These are phyloP conservation scores for Triangularia setosa DNA, from an alignment of 2,329 filamentous ascomycete genomes.

Conservation along the genomic window DNA sequence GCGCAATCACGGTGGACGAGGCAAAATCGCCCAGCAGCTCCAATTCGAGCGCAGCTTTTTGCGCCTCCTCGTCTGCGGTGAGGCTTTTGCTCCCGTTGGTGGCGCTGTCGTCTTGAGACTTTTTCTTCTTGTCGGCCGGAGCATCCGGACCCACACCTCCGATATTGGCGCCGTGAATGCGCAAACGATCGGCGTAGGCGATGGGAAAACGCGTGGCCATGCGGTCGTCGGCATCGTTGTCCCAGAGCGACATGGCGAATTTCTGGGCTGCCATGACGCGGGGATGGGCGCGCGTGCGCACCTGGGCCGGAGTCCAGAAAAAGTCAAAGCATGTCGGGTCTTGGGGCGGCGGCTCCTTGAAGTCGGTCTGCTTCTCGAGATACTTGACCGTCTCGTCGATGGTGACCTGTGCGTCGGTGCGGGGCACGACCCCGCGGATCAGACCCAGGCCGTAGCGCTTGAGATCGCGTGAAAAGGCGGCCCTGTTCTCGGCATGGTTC, in stretches of 20 bases:
- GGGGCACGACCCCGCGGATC: constrained; percentile 60
- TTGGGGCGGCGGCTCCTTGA: constrained; percentile 54
- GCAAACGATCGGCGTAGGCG: constrained; percentile 65
- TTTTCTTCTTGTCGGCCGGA: constrained; percentile 27
- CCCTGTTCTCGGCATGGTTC: constrained; percentile 43
- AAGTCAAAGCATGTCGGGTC: constrained; percentile 69
- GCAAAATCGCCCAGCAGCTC: constrained; percentile 28
- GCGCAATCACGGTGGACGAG: constrained; percentile 55
- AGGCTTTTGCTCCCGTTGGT: constrained; percentile 6
- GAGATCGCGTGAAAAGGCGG: constrained; percentile 54
- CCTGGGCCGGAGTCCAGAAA: constrained; percentile 69
- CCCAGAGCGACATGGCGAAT: constrained; percentile 66
- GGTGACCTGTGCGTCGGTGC: constrained; percentile 51
- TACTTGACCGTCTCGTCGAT: constrained; percentile 60
- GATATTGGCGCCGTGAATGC: constrained; percentile 55
- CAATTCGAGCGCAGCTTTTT: constrained; percentile 36
- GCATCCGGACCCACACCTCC: constrained; percentile 28
- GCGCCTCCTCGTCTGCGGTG: constrained; percentile 35
- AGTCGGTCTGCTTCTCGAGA: constrained; percentile 45
- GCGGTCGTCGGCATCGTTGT: constrained; percentile 48
- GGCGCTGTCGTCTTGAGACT: constrained; percentile 29
- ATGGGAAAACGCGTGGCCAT: constrained; percentile 60
- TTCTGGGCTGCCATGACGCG: constrained; percentile 59
- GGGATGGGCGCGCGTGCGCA: constrained; percentile 63
- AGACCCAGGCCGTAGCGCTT: constrained; percentile 62